A percentile compares a stretch with the other conserved stretches of the same genome.
These are phyloP conservation scores for Pisolithus marmoratus DNA, from an alignment of 768 basidiomycete species.

Conservation along the genomic window DNA sequence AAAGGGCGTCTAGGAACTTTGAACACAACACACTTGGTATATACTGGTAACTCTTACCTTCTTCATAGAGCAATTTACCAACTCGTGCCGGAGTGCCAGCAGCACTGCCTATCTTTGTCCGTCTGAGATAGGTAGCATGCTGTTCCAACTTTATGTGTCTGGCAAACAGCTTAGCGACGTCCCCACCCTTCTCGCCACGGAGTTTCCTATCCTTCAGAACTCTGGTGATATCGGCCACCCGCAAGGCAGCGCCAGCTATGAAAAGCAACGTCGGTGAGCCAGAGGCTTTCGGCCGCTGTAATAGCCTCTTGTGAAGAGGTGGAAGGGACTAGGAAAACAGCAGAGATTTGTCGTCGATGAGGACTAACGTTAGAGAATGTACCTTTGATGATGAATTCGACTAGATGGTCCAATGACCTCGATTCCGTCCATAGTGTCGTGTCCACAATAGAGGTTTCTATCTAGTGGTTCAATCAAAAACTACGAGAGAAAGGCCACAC, in stretches of 20 bases:
- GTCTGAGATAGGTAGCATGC: constrained; percentile 76
- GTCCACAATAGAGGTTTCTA: constrained; percentile 70
- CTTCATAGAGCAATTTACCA: constrained; percentile 75
- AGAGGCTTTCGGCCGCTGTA: constrained; percentile 66
- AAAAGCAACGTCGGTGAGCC: constrained; percentile 89
- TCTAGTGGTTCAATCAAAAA: constrained; percentile 46
- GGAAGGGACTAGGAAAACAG: constrained; percentile 50
- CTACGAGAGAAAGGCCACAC: constrained; percentile 12
- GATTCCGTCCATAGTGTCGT: constrained; percentile 68
- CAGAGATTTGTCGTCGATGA: neutral
- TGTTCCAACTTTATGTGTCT: constrained; percentile 90
- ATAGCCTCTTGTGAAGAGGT: constrained; percentile 59
- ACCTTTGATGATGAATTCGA: constrained; percentile 76
- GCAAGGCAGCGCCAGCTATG: constrained; percentile 81
- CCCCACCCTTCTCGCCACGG: constrained; percentile 78
- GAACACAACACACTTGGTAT: neutral
- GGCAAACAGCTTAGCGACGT: constrained; percentile 93
- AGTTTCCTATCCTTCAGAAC: constrained; percentile 63
- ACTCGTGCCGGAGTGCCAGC: constrained; percentile 91
- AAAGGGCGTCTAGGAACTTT: constrained; percentile 54
- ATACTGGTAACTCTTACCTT: constrained; percentile 39
- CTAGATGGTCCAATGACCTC: constrained; percentile 65
- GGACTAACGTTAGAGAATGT: constrained; percentile 8
- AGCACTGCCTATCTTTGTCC: constrained; percentile 83
- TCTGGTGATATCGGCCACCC: constrained; percentile 85